These are phyloP conservation scores for Oryza meridionalis DNA, from an alignment of 176 grass and related monocot species.

Conservation along the genomic window DNA sequence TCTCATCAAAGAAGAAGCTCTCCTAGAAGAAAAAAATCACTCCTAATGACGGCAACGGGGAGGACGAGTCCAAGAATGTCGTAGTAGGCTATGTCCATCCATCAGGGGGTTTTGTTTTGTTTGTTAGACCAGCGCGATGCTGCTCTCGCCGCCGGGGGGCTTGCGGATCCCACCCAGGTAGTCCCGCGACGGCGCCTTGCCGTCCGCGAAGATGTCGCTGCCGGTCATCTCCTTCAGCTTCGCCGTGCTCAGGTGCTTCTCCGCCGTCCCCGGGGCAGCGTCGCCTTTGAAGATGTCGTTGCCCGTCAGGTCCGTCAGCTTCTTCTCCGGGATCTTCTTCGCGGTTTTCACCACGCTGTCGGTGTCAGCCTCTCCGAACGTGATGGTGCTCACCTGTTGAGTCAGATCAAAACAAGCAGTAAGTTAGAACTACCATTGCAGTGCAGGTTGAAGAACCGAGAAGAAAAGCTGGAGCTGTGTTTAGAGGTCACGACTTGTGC, in stretches of 20 bases:
- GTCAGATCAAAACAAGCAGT: background rate
- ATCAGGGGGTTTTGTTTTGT: constrained; percentile 29
- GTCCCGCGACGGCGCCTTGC: constrained; percentile 61
- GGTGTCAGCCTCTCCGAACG: constrained; percentile 64
- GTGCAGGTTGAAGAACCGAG: background rate
- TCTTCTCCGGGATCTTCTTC: constrained; percentile 79
- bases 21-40: constrained; percentile 51
- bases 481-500: constrained; percentile 48
- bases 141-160: constrained; percentile 90
- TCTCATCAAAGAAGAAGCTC: constrained; percentile 43
- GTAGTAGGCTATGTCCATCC: constrained; percentile 51
- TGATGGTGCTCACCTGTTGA: constrained; percentile 58
- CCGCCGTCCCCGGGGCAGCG: constrained; percentile 35
- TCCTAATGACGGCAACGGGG: constrained; percentile 48
- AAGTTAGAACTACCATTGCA: background rate
- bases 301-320: constrained; percentile 77
- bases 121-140: constrained; percentile 85
- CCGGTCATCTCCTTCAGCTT: constrained; percentile 95
- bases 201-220: constrained; percentile 85
- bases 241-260: constrained; percentile 78
- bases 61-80: constrained; percentile 33
- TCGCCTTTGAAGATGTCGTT: constrained; percentile 87
- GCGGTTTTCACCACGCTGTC: constrained; percentile 76
- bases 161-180: constrained; percentile 94
- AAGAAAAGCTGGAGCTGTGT: background rate